Base-by-base conservation (phyloP, 202 grass and related monocot genomes). In the Panicum hallii region DNA sequence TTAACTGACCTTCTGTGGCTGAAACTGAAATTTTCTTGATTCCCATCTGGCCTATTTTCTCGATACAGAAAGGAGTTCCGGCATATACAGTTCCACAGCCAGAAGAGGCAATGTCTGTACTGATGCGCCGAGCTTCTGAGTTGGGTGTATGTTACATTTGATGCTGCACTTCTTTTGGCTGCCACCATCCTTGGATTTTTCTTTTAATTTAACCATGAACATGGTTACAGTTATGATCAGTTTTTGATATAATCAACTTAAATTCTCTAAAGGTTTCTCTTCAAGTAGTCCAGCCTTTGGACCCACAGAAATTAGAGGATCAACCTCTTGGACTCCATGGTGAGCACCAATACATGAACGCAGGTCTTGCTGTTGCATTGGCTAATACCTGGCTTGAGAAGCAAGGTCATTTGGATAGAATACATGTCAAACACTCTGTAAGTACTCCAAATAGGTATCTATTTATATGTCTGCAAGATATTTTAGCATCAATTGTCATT, bases 261-360 rank as follows among this genome's bases (percentile, higher is more conserved):
- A 83, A 71, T 80, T 79, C 12, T 57, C 57, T 85, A 22, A 84
- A 99, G 97, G 85, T 96, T 92, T 78, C 84, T 94, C 88, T 99
- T 61, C 77, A 75, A 90, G 87, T 99, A 64, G 90, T 92, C 40
- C 79, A 82, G 54, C 97, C 91, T 88, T 83, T 99, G 89, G 87
- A 99, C 75, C 87, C 84, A 61, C 63, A 77, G 20, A 82, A 88
- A 86, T 88, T 99, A 86, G 93, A 94, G 82, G 79, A 84, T 85
- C 85, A 83, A 79, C 84, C 85, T 89, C 93, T 99, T 84, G 91
- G 97, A 77, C 91, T 99, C 47, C 83, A 94, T 79, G 97, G 97
- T 46, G 90, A 94, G 32, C 97, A 99, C 77, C 93, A 99, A 74
- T 84, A 86, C 87, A 84, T 91, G 86, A 99, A 99, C 63, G 97